Percentiles rank a stretch among this genome's conserved stretches.
Conservation (phyloP, 345 rosid genomes). For the Isatis tinctoria region DNA sequence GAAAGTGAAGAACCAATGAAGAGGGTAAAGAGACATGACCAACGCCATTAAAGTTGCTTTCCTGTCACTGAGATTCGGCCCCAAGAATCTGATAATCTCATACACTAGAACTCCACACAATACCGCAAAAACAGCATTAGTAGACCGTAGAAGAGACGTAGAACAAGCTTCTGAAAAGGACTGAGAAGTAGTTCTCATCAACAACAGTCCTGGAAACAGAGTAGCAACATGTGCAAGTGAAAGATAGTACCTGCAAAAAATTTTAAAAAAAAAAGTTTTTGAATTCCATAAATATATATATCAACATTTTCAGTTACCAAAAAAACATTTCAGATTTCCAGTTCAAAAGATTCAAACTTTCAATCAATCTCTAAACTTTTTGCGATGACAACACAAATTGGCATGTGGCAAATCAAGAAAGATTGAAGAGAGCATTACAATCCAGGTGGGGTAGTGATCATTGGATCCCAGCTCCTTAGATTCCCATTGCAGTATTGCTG, state of each 20-base stretch:
- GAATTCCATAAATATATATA: slow-evolving; percentile 9
- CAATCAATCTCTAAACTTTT: neutral
- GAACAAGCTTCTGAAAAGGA: slow-evolving; percentile 60
- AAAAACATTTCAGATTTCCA: neutral
- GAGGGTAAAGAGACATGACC: slow-evolving; percentile 70
- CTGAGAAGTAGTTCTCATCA: slow-evolving; percentile 22
- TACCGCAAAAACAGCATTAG: slow-evolving; percentile 64
- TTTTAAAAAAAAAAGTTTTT: neutral
- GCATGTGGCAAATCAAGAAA: neutral
- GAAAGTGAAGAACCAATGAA: slow-evolving; percentile 93
- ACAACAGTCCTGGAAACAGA: slow-evolving; percentile 63
- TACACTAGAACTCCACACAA: slow-evolving; percentile 62
- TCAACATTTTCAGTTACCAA: neutral
- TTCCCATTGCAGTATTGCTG: slow-evolving; percentile 74
- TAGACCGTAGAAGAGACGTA: slow-evolving; percentile 54
- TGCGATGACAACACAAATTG: neutral
- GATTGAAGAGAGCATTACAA: slow-evolving; percentile 42
- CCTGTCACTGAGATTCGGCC: slow-evolving; percentile 53
- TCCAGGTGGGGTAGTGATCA: slow-evolving; percentile 99
- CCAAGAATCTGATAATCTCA: slow-evolving; percentile 61
- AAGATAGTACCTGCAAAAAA: slow-evolving; percentile 77
- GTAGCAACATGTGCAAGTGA: slow-evolving; percentile 71
- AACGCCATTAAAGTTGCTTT: slow-evolving; percentile 53
- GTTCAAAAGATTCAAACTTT: neutral
- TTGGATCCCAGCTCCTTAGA: slow-evolving; percentile 92